phyloP scores from a whole-genome alignment of 768 basidiomycete genomes.

The Termitomyces sp. region DNA sequence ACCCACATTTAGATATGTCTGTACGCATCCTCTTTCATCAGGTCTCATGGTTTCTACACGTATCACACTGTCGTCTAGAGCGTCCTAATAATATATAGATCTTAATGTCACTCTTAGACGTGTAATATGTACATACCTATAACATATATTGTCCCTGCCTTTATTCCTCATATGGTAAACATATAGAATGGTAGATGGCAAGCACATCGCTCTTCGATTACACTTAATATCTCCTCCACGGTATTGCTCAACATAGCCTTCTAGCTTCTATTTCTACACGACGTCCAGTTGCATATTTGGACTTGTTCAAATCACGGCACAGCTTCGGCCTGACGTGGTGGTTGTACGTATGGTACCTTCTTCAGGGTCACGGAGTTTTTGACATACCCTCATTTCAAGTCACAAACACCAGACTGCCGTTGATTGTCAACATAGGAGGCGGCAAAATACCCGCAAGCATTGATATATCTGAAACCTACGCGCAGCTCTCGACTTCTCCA shows the following conservation, averaged over 20 bases:
- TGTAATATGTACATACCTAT: constrained; percentile 12
- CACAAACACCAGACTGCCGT: neutral
- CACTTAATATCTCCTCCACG: neutral
- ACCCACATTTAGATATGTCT: constrained; percentile 19
- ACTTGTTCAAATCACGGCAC: neutral
- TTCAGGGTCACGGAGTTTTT: constrained; percentile 3
- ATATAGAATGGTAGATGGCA: neutral
- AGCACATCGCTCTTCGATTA: neutral
- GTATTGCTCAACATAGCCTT: neutral
- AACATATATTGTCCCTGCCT: neutral
- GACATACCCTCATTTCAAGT: neutral
- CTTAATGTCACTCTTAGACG: constrained; percentile 19
- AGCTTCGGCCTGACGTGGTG: neutral
- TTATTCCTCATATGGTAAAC: neutral
- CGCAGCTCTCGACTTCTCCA: neutral
- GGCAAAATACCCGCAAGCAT: neutral
- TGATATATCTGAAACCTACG: neutral
- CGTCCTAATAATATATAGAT: constrained; percentile 18
- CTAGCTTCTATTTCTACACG: neutral
- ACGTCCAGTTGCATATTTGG: neutral
- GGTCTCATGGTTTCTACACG: constrained; percentile 12
- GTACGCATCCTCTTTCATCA: constrained; percentile 5
- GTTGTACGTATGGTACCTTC: neutral
- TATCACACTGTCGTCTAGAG: constrained; percentile 10
- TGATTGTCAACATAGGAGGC: neutral